Conservation (phyloP, 495 filamentous ascomycete species). For the Neurospora discreta region DNA sequence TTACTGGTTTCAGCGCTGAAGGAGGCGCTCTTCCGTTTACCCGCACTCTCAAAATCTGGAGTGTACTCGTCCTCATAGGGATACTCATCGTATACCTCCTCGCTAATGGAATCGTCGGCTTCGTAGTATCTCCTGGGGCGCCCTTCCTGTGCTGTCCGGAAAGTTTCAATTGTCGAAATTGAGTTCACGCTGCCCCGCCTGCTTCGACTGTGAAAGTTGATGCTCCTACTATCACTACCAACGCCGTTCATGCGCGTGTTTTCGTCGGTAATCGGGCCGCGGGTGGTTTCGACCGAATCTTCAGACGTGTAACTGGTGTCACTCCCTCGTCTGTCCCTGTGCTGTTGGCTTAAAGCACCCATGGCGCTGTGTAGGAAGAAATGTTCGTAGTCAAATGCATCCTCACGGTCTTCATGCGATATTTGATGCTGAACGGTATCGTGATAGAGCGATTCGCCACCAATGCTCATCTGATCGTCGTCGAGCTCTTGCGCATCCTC, state of each 20-base stretch:
- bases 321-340: conserved; percentile 39
- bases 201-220: not conserved
- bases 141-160: conserved; percentile 73
- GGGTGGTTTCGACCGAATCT: conserved; percentile 67
- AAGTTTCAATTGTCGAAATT: conserved; percentile 66
- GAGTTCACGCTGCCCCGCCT: conserved; percentile 55
- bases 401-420: conserved; percentile 85
- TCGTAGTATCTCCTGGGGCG: conserved; percentile 21
- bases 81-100: conserved; percentile 6
- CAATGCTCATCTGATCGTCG: conserved; percentile 33
- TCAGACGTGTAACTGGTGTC: conserved; percentile 48
- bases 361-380: conserved; percentile 88
- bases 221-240: not conserved
- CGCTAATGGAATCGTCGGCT: conserved; percentile 7
- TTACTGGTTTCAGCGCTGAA: conserved; percentile 7
- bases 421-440: conserved; percentile 41
- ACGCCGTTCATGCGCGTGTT: conserved; percentile 1
- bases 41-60: conserved; percentile 17
- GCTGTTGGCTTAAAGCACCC: conserved; percentile 49
- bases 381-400: conserved; percentile 95
- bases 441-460: conserved; percentile 45
- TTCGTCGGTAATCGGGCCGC: conserved; percentile 28
- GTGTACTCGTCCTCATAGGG: conserved; percentile 10
- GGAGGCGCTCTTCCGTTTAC: conserved; percentile 19
- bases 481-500: conserved; percentile 10